Conservation (phyloP, 2,329 filamentous ascomycete species). For the Fusarium sp. region DNA sequence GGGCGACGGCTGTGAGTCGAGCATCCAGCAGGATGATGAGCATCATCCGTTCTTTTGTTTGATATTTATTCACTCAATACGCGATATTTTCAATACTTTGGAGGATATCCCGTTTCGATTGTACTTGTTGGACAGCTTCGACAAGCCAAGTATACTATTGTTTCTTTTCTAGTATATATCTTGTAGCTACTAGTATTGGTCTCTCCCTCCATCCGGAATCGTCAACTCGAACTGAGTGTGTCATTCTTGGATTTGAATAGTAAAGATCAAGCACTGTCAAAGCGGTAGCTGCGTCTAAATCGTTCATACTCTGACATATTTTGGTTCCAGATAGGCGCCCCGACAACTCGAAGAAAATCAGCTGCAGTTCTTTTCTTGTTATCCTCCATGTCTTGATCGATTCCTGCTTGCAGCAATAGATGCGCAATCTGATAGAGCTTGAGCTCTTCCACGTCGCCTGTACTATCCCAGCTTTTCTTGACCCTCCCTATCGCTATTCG, state of each 20-base stretch:
- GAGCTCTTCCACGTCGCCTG: conserved; percentile 1
- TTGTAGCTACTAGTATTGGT: background rate
- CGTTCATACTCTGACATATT: background rate
- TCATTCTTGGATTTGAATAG: background rate
- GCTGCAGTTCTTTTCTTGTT: conserved; percentile 5
- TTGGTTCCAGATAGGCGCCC: conserved; percentile 19
- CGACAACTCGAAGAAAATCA: conserved; percentile 4
- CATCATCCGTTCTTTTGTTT: conserved; percentile 3
- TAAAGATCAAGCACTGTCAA: background rate
- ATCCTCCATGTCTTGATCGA: conserved; percentile 14
- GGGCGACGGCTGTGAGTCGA: conserved; percentile 1
- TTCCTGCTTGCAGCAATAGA: background rate
- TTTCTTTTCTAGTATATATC: background rate
- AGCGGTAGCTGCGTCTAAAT: background rate
- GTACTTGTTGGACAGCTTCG: background rate
- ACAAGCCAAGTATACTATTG: background rate
- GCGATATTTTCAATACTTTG: background rate
- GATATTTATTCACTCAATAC: background rate
- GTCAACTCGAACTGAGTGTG: too few species aligned
- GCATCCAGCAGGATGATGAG: background rate
- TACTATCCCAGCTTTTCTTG: background rate
- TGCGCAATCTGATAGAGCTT: conserved; percentile 2
- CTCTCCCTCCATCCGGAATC: too few species aligned
- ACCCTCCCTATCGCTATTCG: conserved; percentile 7
- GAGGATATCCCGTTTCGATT: background rate